These are phyloP conservation scores for Eimeria sp. DNA, from an alignment of 169 alveolate genomes.

Conservation along the genomic window DNA sequence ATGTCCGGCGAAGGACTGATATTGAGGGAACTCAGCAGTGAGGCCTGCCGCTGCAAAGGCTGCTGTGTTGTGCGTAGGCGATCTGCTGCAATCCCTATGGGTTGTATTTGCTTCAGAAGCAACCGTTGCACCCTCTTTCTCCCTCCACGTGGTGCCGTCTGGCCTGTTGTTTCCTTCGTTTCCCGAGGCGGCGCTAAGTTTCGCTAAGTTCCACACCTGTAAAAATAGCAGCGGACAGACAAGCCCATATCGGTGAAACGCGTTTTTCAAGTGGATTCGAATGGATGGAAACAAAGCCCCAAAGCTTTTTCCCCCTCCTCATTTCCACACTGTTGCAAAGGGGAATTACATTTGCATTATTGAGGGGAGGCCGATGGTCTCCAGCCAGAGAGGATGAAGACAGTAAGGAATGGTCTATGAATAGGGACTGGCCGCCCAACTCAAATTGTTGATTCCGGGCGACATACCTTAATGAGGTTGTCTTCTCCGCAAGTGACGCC, in stretches of 20 bases:
- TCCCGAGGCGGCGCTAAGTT: not conserved
- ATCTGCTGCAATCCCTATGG: not conserved
- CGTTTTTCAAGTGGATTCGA: not conserved
- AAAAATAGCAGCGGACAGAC: not conserved
- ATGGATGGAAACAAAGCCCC: not conserved
- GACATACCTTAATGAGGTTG: constrained; percentile 30
- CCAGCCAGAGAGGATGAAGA: not conserved
- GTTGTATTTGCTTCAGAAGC: not conserved
- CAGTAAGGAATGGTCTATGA: not conserved
- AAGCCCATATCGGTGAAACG: not conserved
- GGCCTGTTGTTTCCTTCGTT: not conserved
- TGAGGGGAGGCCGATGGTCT: not conserved
- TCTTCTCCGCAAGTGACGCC: constrained; percentile 63
- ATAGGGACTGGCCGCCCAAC: not conserved
- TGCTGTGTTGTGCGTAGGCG: not conserved
- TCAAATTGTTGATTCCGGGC: not conserved
- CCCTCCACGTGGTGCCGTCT: not conserved
- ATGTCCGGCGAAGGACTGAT: constrained; percentile 80
- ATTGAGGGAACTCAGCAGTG: constrained; percentile 40
- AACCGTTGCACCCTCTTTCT: not conserved
- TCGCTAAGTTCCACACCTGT: constrained; percentile 36
- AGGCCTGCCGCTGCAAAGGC: constrained; percentile 6
- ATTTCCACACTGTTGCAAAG: not conserved
- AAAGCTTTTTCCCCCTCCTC: not conserved
- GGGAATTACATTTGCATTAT: not conserved